Conservation (phyloP, 805 yeast species). For the Candida orba region DNA sequence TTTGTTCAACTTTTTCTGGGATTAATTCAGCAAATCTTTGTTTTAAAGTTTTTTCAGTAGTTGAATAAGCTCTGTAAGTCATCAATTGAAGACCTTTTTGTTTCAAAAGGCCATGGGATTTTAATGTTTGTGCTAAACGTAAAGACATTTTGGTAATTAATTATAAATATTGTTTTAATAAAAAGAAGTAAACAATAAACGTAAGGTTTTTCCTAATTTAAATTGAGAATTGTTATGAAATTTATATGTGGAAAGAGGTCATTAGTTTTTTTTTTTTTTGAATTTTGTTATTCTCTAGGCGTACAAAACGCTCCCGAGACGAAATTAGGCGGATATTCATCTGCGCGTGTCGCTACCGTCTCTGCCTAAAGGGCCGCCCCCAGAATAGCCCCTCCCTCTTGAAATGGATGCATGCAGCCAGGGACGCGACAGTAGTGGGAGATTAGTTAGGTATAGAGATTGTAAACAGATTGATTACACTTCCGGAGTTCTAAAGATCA, state of each 20-base stretch:
- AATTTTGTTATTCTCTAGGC: not conserved
- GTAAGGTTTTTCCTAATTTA: no score
- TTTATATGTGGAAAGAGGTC: constrained; percentile 2
- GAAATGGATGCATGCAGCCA: constrained; percentile 5
- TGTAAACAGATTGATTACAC: no score
- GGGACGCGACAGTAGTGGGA: constrained; percentile 1
- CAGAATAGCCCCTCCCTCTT: no score
- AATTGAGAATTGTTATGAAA: not conserved
- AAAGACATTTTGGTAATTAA: constrained; percentile 3
- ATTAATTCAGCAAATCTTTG: constrained; percentile 89
- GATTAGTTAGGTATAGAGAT: not conserved
- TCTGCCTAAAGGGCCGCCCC: not conserved
- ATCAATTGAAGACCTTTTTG: constrained; percentile 7
- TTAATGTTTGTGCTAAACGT: constrained; percentile 8
- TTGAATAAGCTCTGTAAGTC: constrained; percentile 22
- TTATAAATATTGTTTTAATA: not conserved
- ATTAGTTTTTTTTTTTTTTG: not conserved
- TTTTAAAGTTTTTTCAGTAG: constrained; percentile 61
- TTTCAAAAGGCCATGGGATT: constrained; percentile 3
- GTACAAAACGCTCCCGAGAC: not conserved
- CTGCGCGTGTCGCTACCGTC: not conserved
- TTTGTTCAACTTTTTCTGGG: constrained; percentile 88
- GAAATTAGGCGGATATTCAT: no score
- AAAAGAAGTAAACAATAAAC: not conserved
- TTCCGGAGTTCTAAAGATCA: no score